phyloP scores from a whole-genome alignment of 495 filamentous ascomycete genomes.

The Aspergillus hancockii region DNA sequence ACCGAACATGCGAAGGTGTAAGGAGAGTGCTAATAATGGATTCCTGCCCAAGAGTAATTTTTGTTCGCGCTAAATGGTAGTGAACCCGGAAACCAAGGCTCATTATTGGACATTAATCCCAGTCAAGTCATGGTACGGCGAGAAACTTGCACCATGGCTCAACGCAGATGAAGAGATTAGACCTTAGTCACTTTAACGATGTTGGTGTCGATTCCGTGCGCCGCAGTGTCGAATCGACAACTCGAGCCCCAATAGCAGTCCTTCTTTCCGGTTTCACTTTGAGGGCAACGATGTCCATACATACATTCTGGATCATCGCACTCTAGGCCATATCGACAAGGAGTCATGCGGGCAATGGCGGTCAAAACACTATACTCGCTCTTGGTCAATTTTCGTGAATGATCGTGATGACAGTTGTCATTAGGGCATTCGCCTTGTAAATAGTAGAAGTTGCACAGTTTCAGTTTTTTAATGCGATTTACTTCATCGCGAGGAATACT shows the following conservation, averaged over 20 bases:
- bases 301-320: slow-evolving; percentile 80
- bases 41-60: background rate
- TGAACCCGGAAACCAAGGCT: background rate
- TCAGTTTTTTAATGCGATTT: slow-evolving; percentile 64
- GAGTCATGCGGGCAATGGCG: slow-evolving; percentile 74
- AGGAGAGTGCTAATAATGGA: background rate
- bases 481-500: slow-evolving; percentile 60
- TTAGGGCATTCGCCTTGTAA: slow-evolving; percentile 73
- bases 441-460: slow-evolving; percentile 85
- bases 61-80: background rate
- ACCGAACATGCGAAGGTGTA: background rate
- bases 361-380: slow-evolving; percentile 68
- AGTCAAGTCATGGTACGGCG: background rate
- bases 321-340: slow-evolving; percentile 70
- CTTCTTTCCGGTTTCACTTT: slow-evolving; percentile 49
- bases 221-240: slow-evolving; percentile 50
- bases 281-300: slow-evolving; percentile 70
- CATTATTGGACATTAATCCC: background rate
- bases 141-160: background rate
- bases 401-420: slow-evolving; percentile 72
- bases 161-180: slow-evolving; percentile 18
- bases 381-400: slow-evolving; percentile 67
- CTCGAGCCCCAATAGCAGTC: slow-evolving; percentile 53
- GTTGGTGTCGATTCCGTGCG: slow-evolving; percentile 54
- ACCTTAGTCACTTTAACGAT: slow-evolving; percentile 56